Percentiles rank a stretch among this genome's conserved stretches.
These are phyloP conservation scores for Rutstroemia sydowiana DNA, from an alignment of 2,329 filamentous ascomycete genomes.

Conservation along the genomic window DNA sequence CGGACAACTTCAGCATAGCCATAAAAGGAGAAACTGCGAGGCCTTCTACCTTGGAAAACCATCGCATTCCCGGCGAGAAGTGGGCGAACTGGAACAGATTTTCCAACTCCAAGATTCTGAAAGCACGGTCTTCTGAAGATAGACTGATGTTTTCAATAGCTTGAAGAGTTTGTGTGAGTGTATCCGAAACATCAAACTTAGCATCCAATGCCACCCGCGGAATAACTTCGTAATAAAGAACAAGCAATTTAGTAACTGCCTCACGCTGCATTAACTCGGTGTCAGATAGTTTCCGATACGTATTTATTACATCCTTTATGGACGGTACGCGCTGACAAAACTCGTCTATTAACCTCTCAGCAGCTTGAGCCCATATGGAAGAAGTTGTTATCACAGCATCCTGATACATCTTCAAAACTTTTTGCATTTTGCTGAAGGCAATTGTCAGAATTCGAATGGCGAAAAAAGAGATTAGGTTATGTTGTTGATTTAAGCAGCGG, in stretches of 20 bases:
- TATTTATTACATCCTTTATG: slow-evolving; percentile 71
- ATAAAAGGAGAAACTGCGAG: slow-evolving; percentile 62
- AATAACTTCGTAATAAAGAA: slow-evolving; percentile 77
- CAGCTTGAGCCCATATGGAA: slow-evolving; percentile 61
- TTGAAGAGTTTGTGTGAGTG: slow-evolving; percentile 62
- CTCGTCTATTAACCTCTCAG: slow-evolving; percentile 59
- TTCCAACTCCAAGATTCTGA: slow-evolving; percentile 68
- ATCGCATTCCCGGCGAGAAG: slow-evolving; percentile 76
- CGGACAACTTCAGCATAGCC: slow-evolving; percentile 56
- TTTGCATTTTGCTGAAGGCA: slow-evolving; percentile 69
- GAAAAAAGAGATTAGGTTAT: slow-evolving; percentile 79
- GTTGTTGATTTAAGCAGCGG: slow-evolving; percentile 70
- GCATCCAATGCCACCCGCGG: slow-evolving; percentile 74
- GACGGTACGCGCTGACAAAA: slow-evolving; percentile 74
- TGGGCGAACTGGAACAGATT: slow-evolving; percentile 75
- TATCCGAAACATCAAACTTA: slow-evolving; percentile 79
- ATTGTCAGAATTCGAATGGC: slow-evolving; percentile 71
- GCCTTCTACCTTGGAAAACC: slow-evolving; percentile 71
- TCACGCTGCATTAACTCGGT: slow-evolving; percentile 70
- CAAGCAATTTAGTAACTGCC: slow-evolving; percentile 68
- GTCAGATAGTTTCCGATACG: slow-evolving; percentile 62
- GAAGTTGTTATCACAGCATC: slow-evolving; percentile 30
- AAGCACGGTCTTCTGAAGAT: slow-evolving; percentile 40
- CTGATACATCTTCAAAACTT: slow-evolving; percentile 35
- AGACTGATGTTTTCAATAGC: slow-evolving; percentile 44